Percentiles rank a stretch among this genome's conserved stretches.
phyloP scores from a whole-genome alignment of 306 rosid genomes.

The Corylus avellana region DNA sequence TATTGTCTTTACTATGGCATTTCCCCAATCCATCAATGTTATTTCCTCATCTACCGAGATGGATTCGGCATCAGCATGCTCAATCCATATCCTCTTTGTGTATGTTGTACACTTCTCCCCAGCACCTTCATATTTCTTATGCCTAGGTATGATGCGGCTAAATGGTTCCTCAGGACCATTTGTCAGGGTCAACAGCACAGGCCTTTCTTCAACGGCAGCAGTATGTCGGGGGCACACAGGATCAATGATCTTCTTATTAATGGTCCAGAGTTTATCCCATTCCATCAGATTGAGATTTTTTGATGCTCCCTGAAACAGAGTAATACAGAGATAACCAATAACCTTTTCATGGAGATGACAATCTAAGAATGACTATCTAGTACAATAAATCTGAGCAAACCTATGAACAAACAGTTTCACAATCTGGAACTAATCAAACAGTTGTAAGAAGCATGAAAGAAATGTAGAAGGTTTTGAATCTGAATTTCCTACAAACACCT shows the following conservation, averaged over 20 bases:
- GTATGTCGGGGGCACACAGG: slow-evolving; percentile 97
- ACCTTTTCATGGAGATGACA: slow-evolving; percentile 18
- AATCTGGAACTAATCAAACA: background rate
- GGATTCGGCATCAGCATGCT: slow-evolving; percentile 67
- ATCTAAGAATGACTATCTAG: slow-evolving; percentile 10
- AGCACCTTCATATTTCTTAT: slow-evolving; percentile 85
- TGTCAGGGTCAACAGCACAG: slow-evolving; percentile 66
- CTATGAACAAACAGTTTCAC: background rate
- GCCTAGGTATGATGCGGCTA: slow-evolving; percentile 76
- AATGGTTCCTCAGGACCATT: slow-evolving; percentile 87
- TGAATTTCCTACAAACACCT: slow-evolving; percentile 24
- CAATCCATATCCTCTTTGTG: slow-evolving; percentile 71
- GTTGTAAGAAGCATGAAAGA: background rate
- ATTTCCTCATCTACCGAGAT: slow-evolving; percentile 75
- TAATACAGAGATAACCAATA: slow-evolving; percentile 22
- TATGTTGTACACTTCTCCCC: slow-evolving; percentile 81
- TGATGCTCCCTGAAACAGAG: slow-evolving; percentile 73
- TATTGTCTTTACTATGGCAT: slow-evolving; percentile 71
- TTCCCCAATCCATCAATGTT: slow-evolving; percentile 97
- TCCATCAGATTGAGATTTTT: slow-evolving; percentile 98
- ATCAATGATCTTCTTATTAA: slow-evolving; percentile 90
- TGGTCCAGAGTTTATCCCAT: slow-evolving; percentile 98
- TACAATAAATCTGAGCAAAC: background rate
- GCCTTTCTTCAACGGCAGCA: slow-evolving; percentile 65
- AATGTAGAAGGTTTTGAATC: slow-evolving; percentile 1